Conservation (phyloP, 495 filamentous ascomycete species). For the Chaetomidium leptoderma region DNA sequence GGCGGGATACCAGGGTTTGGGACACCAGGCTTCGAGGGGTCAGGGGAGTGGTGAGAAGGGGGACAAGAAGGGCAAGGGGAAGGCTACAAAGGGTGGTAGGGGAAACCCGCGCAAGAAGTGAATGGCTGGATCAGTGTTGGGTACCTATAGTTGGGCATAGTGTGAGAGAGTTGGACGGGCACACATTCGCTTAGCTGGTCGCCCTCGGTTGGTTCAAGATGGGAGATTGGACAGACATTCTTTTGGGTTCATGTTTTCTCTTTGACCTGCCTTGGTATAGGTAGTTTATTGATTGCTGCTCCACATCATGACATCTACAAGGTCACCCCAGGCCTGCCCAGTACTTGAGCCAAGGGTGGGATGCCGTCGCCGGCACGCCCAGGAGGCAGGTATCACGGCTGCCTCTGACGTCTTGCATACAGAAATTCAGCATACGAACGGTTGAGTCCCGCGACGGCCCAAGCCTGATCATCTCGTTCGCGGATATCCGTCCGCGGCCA, state of each 20-base stretch:
- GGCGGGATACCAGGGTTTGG: too few relatives aligned
- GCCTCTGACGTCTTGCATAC: neutral
- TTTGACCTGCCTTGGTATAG: neutral
- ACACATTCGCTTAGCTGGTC: neutral
- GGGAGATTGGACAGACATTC: too few relatives aligned
- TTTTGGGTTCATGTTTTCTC: too few relatives aligned
- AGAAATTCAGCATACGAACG: neutral
- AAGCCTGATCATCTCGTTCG: neutral
- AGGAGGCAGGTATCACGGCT: neutral
- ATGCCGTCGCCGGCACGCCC: neutral
- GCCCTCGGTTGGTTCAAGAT: too few relatives aligned
- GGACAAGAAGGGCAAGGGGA: neutral
- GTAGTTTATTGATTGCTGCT: neutral
- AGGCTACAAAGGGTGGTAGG: neutral
- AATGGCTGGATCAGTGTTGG: neutral
- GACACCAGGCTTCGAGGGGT: neutral
- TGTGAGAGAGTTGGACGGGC: neutral
- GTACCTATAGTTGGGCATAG: neutral
- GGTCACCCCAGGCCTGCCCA: too few relatives aligned
- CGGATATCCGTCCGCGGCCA: neutral
- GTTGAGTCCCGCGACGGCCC: neutral
- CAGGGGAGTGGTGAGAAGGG: neutral
- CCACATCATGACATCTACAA: neutral
- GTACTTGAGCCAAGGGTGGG: neutral
- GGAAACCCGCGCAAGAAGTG: neutral